Base-by-base conservation (phyloP, 2,329 filamentous ascomycete species). In the Colletotrichum caudatum region DNA sequence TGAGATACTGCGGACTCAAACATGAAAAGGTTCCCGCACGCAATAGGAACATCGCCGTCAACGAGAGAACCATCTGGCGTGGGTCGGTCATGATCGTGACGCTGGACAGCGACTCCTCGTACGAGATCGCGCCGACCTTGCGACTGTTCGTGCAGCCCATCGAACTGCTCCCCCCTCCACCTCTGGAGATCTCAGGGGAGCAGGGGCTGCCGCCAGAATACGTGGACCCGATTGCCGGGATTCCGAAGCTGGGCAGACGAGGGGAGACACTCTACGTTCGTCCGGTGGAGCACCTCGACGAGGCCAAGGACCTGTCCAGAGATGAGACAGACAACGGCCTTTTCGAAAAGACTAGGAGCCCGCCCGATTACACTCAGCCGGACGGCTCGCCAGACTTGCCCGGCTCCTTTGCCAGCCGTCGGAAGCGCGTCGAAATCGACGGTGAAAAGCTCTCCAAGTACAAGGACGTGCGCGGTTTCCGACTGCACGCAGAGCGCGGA, bases 21-120 rank as follows among this genome's bases (percentile, higher is more conserved):
- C 86, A 86, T 50, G 89, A 97, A 81, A 84, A 85, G 76, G 77
- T 82, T 59, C 77, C 83, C 0, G 78, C 79, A 37, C 78, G 82
- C 41, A 79, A 78, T 67, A 81, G 79, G 64, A 80, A 79, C 75
- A 79, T 78, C 74, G 74, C 77, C 1, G 68, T 78, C 16, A 65
- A 78, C 0, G 91, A 94, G 54, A 88, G 90, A 63, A 94, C 97
- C 76, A 90, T 95, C 26, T 99, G 96, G 96, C 90, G 95, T 79
- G 96, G 96, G 6, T 97, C 91, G 72, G 88, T 98, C 69, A 94
- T 99, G 94, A 97, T 99, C 76, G 94, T 99, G 29, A 98, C 96
- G 0, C 88, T 91, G 64, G 95, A 99, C 78, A 87, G 89, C 2
- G 89, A 92, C 51, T 98, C 95, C 2, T 93, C 92, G 0, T 97